Evolutionary conservation across 1,284 basidiomycete genomes (phyloP).

Genomic region (Lentinula novae-zelandiae): DNA sequence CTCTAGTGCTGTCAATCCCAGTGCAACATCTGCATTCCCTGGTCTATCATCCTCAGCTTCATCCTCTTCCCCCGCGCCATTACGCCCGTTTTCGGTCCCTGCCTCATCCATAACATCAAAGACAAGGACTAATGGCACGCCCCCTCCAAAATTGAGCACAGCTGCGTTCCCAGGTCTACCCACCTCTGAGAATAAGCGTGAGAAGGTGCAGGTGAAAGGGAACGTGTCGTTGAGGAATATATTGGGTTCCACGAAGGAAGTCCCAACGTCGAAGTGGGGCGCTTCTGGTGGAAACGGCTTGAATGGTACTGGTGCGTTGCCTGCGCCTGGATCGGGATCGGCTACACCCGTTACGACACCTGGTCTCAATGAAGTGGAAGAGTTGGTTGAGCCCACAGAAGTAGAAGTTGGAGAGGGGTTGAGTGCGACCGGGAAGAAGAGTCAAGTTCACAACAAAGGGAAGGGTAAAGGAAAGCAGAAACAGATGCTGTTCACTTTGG

Average conservation of each 20-base stretch:
- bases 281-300: conserved; percentile 5
- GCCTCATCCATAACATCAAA: conserved; percentile 15
- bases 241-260: conserved; percentile 44
- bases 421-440: conserved; percentile 23
- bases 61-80: neutral
- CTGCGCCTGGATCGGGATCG: conserved; percentile 15
- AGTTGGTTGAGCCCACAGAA: neutral
- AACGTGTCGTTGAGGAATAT: conserved; percentile 72
- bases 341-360: conserved; percentile 4
- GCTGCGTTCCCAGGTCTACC: conserved; percentile 74
- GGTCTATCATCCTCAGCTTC: conserved; percentile 9
- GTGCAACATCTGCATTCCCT: conserved; percentile 12
- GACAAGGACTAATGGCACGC: conserved; percentile 5
- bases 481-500: conserved; percentile 75
- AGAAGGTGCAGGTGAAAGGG: conserved; percentile 55
- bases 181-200: conserved; percentile 31
- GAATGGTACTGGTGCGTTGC: conserved; percentile 11
- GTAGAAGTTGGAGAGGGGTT: conserved; percentile 6
- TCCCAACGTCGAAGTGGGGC: conserved; percentile 45
- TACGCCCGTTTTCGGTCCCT: conserved; percentile 17
- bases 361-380: neutral
- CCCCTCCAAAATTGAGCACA: conserved; percentile 48
- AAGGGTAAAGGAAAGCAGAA: conserved; percentile 83
- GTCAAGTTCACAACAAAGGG: conserved; percentile 82
- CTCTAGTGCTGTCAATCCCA: conserved; percentile 3